Percentiles rank a stretch among this genome's conserved stretches.
Evolutionary conservation across 164 flowering plant genomes (phyloP).

Genomic region (Liriodendron chinense): DNA sequence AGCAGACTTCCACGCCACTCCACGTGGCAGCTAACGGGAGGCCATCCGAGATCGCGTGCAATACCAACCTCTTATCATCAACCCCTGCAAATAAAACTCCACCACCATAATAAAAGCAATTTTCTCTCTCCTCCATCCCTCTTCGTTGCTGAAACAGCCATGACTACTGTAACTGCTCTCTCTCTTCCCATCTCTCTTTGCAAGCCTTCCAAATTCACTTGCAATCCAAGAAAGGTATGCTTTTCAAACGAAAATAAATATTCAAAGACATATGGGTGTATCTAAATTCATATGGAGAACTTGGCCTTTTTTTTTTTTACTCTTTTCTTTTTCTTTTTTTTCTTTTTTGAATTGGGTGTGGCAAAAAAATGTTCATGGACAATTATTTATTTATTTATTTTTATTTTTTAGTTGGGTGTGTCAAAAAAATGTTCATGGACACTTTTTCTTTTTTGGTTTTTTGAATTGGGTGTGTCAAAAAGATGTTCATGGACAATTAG

Average conservation of each 20-base stretch:
- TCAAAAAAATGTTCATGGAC: too few species aligned
- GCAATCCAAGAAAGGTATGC: constrained; percentile 50
- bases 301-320: too few species aligned
- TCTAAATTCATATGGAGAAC: background rate
- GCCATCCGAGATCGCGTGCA: constrained; percentile 57
- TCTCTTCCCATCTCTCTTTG: constrained; percentile 47
- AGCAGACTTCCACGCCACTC: constrained; percentile 25
- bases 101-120: constrained; percentile 15
- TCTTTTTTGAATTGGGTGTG: background rate
- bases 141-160: constrained; percentile 36
- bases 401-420: background rate
- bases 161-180: constrained; percentile 53
- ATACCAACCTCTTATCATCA: constrained; percentile 66
- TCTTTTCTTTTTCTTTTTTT: too few species aligned
- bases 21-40: constrained; percentile 59
- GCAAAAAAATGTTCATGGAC: background rate
- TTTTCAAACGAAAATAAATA: background rate
- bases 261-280: background rate
- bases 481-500: too few species aligned
- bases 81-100: constrained; percentile 15
- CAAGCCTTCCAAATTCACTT: constrained; percentile 26
- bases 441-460: background rate
- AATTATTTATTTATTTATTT: background rate
- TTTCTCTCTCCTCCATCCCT: constrained; percentile 12
- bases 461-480: background rate